Percentiles rank a stretch among this genome's conserved stretches.
These are phyloP conservation scores for Filobasidium uniguttulatum DNA, from an alignment of 1,284 basidiomycete genomes.

Conservation along the genomic window DNA sequence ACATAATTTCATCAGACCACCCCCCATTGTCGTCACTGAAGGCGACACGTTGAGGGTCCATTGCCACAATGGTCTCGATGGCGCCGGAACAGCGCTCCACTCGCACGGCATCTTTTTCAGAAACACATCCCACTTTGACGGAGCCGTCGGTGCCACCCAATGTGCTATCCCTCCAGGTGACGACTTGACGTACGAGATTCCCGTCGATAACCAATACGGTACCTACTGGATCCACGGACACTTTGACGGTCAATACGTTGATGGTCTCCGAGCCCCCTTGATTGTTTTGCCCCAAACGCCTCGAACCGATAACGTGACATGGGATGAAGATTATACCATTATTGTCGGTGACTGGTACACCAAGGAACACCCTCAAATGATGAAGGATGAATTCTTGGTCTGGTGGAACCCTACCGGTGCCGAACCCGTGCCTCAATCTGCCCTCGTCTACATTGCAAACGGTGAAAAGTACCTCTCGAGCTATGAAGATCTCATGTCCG, in stretches of 20 bases:
- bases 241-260: conserved; percentile 65
- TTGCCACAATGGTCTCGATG: conserved; percentile 53
- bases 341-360: conserved; percentile 72
- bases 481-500: conserved; percentile 30
- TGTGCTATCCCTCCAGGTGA: conserved; percentile 72
- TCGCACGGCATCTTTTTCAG: conserved; percentile 93
- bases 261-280: conserved; percentile 42
- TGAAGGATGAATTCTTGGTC: conserved; percentile 59
- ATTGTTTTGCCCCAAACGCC: conserved; percentile 50
- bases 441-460: conserved; percentile 70
- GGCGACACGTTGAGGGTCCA: conserved; percentile 61
- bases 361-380: conserved; percentile 47
- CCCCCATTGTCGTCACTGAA: conserved; percentile 56
- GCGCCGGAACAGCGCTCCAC: conserved; percentile 40
- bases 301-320: conserved; percentile 42
- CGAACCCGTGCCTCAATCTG: conserved; percentile 73
- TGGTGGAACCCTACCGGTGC: conserved; percentile 62
- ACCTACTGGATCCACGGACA: conserved; percentile 74
- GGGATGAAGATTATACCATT: conserved; percentile 86
- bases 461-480: conserved; percentile 52
- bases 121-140: conserved; percentile 70
- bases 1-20: conserved; percentile 47
- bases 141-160: conserved; percentile 66
- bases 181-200: conserved; percentile 64
- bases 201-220: conserved; percentile 61